Evolutionary conservation across 495 filamentous ascomycete genomes (phyloP).

Genomic region (Aspergillus asperescens): DNA sequence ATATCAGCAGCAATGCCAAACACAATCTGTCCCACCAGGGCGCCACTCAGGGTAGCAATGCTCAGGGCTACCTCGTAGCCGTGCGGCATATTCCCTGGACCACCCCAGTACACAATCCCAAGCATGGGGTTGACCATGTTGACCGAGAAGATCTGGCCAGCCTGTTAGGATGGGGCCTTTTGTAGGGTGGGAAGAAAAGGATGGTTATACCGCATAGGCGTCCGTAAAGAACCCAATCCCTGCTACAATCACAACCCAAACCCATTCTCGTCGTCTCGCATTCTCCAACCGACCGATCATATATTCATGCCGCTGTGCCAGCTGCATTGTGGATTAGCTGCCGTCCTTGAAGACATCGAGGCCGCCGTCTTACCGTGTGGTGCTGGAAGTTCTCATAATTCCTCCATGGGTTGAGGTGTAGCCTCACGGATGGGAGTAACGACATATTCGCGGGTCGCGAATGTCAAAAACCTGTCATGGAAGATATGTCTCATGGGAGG

Average conservation of each 20-base stretch:
- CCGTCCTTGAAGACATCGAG: neutral
- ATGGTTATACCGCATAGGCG: constrained; percentile 40
- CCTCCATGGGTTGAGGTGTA: constrained; percentile 13
- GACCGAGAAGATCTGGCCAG: constrained; percentile 41
- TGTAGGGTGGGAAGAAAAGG: neutral
- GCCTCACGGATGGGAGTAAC: constrained; percentile 3
- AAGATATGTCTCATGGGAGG: too few species aligned
- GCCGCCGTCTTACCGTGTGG: neutral
- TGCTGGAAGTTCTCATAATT: constrained; percentile 12
- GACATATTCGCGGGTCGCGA: neutral
- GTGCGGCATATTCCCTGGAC: constrained; percentile 8
- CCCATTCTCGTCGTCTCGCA: constrained; percentile 19
- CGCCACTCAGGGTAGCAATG: constrained; percentile 44
- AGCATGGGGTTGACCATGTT: constrained; percentile 52
- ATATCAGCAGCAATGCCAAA: constrained; percentile 52
- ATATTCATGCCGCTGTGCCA: constrained; percentile 12
- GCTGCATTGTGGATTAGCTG: neutral
- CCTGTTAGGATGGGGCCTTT: neutral
- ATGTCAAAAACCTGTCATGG: neutral
- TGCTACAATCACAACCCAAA: constrained; percentile 45
- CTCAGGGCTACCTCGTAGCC: constrained; percentile 38
- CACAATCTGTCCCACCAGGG: constrained; percentile 48
- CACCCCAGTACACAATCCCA: constrained; percentile 48
- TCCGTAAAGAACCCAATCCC: constrained; percentile 57
- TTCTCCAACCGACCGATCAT: constrained; percentile 14